Evolutionary conservation across 2,329 filamentous ascomycete species (phyloP).

Genomic region (Xylariaceae sp.): DNA sequence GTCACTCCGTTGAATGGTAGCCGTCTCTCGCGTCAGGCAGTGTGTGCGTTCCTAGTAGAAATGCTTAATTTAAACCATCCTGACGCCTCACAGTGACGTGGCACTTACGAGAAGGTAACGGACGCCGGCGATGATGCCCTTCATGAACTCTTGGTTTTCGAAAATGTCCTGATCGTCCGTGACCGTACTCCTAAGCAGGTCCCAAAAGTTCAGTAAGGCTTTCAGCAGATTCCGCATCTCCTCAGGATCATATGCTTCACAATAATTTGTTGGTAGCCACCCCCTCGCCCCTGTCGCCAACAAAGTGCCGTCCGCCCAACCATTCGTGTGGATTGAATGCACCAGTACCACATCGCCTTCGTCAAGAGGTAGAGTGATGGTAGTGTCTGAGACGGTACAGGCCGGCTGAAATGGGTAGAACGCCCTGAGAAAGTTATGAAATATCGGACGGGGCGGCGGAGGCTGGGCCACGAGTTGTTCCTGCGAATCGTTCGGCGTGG

Average conservation of each 20-base stretch:
- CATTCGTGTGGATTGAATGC: conserved; percentile 95
- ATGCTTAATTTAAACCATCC: no score
- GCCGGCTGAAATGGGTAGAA: conserved; percentile 88
- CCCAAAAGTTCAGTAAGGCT: conserved; percentile 87
- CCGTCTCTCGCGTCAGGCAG: conserved; percentile 78
- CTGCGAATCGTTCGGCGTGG: conserved; percentile 64
- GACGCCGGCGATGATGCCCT: conserved; percentile 88
- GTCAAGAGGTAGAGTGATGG: conserved; percentile 81
- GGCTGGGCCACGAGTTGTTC: conserved; percentile 47
- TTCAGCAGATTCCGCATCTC: conserved; percentile 81
- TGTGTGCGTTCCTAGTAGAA: conserved; percentile 82
- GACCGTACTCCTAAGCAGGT: conserved; percentile 72
- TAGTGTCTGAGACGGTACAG: conserved; percentile 71
- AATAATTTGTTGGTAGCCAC: conserved; percentile 98
- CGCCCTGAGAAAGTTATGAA: conserved; percentile 91
- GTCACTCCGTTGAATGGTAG: conserved; percentile 69
- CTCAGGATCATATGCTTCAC: conserved; percentile 86
- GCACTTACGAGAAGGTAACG: conserved; percentile 75
- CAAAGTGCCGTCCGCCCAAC: conserved; percentile 95
- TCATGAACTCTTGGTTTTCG: conserved; percentile 87
- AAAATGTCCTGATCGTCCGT: conserved; percentile 74
- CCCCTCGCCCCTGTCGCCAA: conserved; percentile 80
- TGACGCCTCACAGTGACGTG: no score
- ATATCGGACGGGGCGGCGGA: conserved; percentile 55
- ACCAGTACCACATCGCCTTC: conserved; percentile 90